Evolutionary conservation across 169 alveolate genomes (phyloP), one percentile per base, ranked within the genome.

Genomic region (Plasmodium cynomolgi): DNA sequence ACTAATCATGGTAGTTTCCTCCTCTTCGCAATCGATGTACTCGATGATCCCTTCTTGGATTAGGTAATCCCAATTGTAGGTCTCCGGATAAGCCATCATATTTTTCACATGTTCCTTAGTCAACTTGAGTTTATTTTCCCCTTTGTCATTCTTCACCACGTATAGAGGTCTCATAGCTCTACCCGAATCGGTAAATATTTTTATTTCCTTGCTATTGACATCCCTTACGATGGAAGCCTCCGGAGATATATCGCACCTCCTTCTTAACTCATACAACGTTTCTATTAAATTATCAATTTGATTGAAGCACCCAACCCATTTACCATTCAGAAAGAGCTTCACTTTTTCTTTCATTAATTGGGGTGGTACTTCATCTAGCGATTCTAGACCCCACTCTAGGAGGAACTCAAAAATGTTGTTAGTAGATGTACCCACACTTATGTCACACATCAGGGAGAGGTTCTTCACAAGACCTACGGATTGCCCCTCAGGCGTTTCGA

Each of bases 401-500:
- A 99, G 97, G 79, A 98, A 93, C 75, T 97, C 98, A 84, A 96
- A 94, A 68, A 99, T 96, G 33, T 97, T 96, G 74, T 96, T 95
- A 1, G 99, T 95, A 33, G 98, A 95, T 56, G 98, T 96, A 23
- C 99, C 99, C 17, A 99, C 99, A 47, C 99, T 98, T 74, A 99
- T 99, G 91, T 98, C 97, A 62, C 99, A 98, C 99, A 99, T 99
- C 56, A 99, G 96, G 1, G 99, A 98, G 83, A 99, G 97, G 95
- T 99, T 99, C 96, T 99, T 99, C 82, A 99, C 99, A 71, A 99
- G 97, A 2, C 99, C 99, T 91, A 99, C 99, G 0, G 99, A 99
- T 71, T 99, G 99, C 13, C 99, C 99, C 96, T 99, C 99, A 2
- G 99, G 99, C 26, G 99, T 99, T 95, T 99, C 99, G 8, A 99